Conservation (phyloP, 108 stramenopile species). For the Pseudonitzschia pungens region DNA sequence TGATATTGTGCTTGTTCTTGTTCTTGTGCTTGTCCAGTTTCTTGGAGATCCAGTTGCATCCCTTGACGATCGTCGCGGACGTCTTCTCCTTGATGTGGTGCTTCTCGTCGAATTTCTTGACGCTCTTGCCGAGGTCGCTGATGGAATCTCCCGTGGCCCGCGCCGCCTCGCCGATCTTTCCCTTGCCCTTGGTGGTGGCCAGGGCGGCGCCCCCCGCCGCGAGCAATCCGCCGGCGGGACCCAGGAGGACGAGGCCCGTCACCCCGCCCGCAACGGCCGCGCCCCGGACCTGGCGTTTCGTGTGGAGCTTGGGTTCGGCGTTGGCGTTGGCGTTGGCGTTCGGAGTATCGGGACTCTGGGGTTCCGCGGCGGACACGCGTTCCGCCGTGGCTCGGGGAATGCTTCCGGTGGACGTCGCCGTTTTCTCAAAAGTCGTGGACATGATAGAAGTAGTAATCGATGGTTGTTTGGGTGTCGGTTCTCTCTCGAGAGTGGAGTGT, state of each 20-base stretch:
- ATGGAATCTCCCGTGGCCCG: slow-evolving; percentile 61
- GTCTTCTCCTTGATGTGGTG: slow-evolving; percentile 73
- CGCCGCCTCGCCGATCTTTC: slow-evolving; percentile 44
- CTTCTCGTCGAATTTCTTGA: slow-evolving; percentile 65
- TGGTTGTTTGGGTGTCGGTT: too few species aligned
- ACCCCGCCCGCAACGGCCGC: slow-evolving; percentile 71
- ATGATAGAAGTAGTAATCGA: too few species aligned
- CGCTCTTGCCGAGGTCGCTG: slow-evolving; percentile 43
- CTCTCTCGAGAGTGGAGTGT: too few species aligned
- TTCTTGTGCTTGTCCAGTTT: not conserved
- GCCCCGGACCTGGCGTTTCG: slow-evolving; percentile 36
- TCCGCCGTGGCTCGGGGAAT: too few species aligned
- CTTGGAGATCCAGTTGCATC: slow-evolving; percentile 31
- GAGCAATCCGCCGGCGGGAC: slow-evolving; percentile 62
- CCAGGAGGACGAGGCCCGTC: slow-evolving; percentile 62
- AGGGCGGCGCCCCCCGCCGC: slow-evolving; percentile 63
- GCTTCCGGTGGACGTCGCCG: too few species aligned
- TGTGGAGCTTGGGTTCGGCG: slow-evolving; percentile 21
- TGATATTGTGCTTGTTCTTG: not conserved
- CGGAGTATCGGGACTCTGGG: too few species aligned
- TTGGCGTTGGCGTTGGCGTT: not conserved
- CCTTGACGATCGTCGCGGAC: slow-evolving; percentile 30
- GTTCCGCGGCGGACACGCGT: too few species aligned
- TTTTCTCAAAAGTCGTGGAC: too few species aligned
- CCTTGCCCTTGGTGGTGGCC: slow-evolving; percentile 42